Conservation (phyloP, 352 stramenopile genomes). For the Phytopythium cucurbitacearum region DNA sequence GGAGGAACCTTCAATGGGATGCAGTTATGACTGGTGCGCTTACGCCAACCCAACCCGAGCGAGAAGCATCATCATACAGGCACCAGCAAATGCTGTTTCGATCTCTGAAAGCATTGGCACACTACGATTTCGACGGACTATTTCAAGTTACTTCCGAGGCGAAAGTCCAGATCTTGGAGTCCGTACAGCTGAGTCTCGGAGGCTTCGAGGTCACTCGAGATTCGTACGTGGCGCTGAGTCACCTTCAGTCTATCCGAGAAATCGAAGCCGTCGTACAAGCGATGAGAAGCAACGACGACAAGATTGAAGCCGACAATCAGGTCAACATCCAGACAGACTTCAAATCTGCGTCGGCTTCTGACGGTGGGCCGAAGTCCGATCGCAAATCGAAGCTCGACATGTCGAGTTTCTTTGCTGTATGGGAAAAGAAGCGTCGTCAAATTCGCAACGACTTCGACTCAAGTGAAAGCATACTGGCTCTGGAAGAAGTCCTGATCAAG, state of each 20-base stretch:
- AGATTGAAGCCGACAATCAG: no score
- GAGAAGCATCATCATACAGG: conserved; percentile 17
- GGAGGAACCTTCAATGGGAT: conserved; percentile 79
- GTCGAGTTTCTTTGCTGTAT: conserved; percentile 27
- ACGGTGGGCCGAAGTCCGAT: no score
- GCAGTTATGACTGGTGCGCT: conserved; percentile 17
- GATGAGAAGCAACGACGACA: conserved; percentile 2
- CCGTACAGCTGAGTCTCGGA: conserved; percentile 50
- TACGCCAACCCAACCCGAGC: neutral
- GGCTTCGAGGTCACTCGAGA: conserved; percentile 70
- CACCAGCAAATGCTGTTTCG: conserved; percentile 58
- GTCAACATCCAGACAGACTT: neutral
- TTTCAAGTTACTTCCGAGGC: conserved; percentile 23
- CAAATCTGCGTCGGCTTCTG: neutral
- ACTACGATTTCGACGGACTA: conserved; percentile 44
- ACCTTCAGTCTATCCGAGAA: conserved; percentile 55
- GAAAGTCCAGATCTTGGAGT: conserved; percentile 50
- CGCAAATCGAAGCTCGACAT: neutral
- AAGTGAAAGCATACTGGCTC: conserved; percentile 46
- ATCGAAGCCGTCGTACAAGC: conserved; percentile 44
- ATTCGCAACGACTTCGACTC: conserved; percentile 54
- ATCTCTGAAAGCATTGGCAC: conserved; percentile 48
- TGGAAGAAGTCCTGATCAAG: conserved; percentile 61
- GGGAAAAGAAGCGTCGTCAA: conserved; percentile 34
- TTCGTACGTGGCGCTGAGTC: conserved; percentile 43